Evolutionary conservation across 2,329 filamentous ascomycete genomes (phyloP), one percentile per base, ranked within the genome.

Genomic region (Fusarium robinianum): DNA sequence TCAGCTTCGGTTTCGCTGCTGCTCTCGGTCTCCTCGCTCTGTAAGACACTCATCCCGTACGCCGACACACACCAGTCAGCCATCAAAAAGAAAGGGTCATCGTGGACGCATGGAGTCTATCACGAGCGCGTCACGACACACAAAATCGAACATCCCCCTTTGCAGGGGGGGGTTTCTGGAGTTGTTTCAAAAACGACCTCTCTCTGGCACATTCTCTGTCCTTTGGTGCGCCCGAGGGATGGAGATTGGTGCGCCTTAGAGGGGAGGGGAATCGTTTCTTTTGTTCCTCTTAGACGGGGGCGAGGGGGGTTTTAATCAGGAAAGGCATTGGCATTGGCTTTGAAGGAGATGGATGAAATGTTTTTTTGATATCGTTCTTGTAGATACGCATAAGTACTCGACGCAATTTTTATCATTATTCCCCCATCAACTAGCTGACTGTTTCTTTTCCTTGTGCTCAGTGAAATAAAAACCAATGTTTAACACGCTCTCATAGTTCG

Each of bases 1-100:
- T 62, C 46, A 81, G 58, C 44, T 34, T 61, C 16, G 57, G 58
- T 11, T 39, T 62, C 11, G 58, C 48, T 29, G 58, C 52, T 14
- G 35, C 59, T 26, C 46, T 64, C 27, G 61, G 60, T 31, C 49
- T 60, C 44, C 22, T 67, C 17, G 61, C 61, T 23, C 49, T 69
- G 58, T 69, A 65, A 64, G 41, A 35, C 39, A 11, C 8, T 14
- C 14, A n/a, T n/a, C n/a, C n/a, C n/a, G n/a, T n/a, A n/a, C n/a
- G n/a, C n/a, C n/a, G n/a, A n/a, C n/a, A n/a, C n/a, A n/a, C 23
- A 12, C 29, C 19, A 22, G 36, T 21, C 16, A 30, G 35, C n/a
- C 3, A 18, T 8, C 8, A 14, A 21, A 23, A 35, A 26, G 19
- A 29, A 18, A 30, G 29, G 30, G 18, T 37, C 25, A 23, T 25